Evolutionary conservation across 371 early-diverging fungal species (phyloP), one percentile per base, ranked within the genome.

Genomic region (Apophysomyces ossiformis): DNA sequence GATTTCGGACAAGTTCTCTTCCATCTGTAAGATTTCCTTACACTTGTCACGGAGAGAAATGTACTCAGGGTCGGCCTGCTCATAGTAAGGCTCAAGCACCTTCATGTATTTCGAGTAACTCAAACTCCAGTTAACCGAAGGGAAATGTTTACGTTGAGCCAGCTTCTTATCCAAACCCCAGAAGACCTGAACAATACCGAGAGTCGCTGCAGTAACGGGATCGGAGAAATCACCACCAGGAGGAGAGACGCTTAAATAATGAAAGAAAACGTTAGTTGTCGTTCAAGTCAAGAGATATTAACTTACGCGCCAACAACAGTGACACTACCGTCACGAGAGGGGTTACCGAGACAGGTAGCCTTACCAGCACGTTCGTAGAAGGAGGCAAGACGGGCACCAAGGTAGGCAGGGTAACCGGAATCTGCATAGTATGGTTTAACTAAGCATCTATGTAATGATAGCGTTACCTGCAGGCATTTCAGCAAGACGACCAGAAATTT

Each of bases 201-300:
- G 89, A 5, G 99, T 99, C 9, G 99, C 94, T 21, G 97, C 87
- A 35, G 99, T 99, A 43, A 99, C 99, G 37, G 99, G 99, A 84
- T 99, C 99, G 63, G 99, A 97, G 84, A 99, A 99, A 85, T 99
- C 99, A 87, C 98, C 98, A 76, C 99, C 99, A n/a, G 99, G 99
- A 38, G 99, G 99, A 5, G 99, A 99, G 15, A 99, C 99, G 62
- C 89, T 88, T 57, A 58, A 60, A 47, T n/a, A 32, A 2, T 21
- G 2, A 26, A 26, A 26, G 32, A 26, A 26, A 26, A 26, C 32
- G 32, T 26, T 26, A 26, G 3, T 26, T 26, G 32, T 2, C 32
- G 32, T 26, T 26, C 2, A 54, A 65, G 16, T 8, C 15, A 65
- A 37, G 37, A 12, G 37, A 7, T 3, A 7, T 15, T 32, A 32